These are phyloP conservation scores for Endocalyx cinctus DNA, from an alignment of 2,329 filamentous ascomycete species.

Conservation along the genomic window DNA sequence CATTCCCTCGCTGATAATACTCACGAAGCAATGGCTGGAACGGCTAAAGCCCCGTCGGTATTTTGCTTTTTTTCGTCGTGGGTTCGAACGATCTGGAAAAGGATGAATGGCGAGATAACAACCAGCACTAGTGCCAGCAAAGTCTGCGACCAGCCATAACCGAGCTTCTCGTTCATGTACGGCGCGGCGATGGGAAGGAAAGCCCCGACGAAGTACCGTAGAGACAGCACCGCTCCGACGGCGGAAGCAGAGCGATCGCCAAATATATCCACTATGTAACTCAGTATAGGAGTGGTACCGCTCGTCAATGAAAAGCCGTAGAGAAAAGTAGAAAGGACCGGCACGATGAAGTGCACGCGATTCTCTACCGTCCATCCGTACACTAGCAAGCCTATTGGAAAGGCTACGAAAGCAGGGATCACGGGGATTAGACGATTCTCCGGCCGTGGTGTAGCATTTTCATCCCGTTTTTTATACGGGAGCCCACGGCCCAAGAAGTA, in stretches of 20 bases:
- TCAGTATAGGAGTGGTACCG: conserved; percentile 2
- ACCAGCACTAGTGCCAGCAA: conserved; percentile 2
- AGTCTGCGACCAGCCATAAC: conserved; percentile 4
- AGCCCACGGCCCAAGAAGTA: conserved; percentile 2
- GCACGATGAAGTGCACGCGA: conserved; percentile 3
- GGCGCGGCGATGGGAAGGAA: conserved; percentile 4
- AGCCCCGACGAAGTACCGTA: conserved; percentile 3
- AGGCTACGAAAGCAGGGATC: conserved; percentile 1
- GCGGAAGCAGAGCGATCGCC: conserved; percentile 4
- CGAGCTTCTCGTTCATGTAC: conserved; percentile 4
- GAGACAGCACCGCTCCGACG: conserved; percentile 3
- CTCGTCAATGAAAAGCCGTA: conserved; percentile 2
- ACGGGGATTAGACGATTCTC: conserved; percentile 2
- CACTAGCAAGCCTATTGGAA: conserved; percentile 2
- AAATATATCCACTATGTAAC: conserved; percentile 3
- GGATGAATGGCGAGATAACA: too few species aligned
- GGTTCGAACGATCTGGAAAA: too few species aligned
- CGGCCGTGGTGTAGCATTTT: background rate
- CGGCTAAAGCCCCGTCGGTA: too few species aligned
- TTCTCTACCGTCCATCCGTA: conserved; percentile 4
- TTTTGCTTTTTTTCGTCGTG: too few species aligned
- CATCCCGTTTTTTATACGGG: conserved; percentile 1
- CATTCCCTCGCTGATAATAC: too few species aligned
- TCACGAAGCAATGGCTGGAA: too few species aligned
- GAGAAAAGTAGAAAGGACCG: conserved; percentile 2